A percentile compares a stretch with the other conserved stretches of the same genome.
These are phyloP conservation scores for Hypoxylon sp. DNA, from an alignment of 2,329 filamentous ascomycete genomes.

Conservation along the genomic window DNA sequence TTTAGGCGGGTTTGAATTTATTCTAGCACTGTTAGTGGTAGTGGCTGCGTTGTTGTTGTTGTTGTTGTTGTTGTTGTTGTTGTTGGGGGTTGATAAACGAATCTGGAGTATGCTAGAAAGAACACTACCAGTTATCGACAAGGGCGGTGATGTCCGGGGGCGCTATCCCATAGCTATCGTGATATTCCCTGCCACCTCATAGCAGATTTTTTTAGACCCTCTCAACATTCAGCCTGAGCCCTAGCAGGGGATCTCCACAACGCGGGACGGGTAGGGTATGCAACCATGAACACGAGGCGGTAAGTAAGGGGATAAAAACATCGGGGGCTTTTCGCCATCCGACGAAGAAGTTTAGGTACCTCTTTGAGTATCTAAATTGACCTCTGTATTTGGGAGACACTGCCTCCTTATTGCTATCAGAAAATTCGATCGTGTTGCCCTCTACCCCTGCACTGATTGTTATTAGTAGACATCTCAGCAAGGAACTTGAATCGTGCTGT, in stretches of 20 bases:
- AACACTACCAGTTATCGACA: constrained; percentile 3
- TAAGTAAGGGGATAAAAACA: constrained; percentile 28
- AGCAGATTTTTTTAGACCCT: too few species aligned
- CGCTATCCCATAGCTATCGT: constrained; percentile 8
- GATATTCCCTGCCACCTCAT: constrained; percentile 22
- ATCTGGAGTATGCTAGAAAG: too few species aligned
- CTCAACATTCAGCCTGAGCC: constrained; percentile 24
- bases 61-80: too few species aligned
- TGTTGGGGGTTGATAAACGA: too few species aligned
- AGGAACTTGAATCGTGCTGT: too few species aligned
- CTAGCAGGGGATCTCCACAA: constrained; percentile 24
- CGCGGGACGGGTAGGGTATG: constrained; percentile 11
- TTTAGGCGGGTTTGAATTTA: too few species aligned
- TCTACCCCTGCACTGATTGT: too few species aligned
- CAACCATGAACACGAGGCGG: constrained; percentile 24
- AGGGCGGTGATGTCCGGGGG: constrained; percentile 28
- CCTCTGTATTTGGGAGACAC: constrained; percentile 10
- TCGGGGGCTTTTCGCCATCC: constrained; percentile 15
- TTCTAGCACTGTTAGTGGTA: too few species aligned
- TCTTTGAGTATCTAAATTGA: constrained; percentile 25
- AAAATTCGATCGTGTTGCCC: too few species aligned
- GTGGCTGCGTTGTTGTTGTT: too few species aligned
- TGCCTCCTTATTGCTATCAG: not conserved
- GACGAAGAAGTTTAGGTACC: constrained; percentile 8
- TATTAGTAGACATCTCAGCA: too few species aligned